Conservation (phyloP, 2,329 filamentous ascomycete genomes). For the Clarireedia homoeocarpa region DNA sequence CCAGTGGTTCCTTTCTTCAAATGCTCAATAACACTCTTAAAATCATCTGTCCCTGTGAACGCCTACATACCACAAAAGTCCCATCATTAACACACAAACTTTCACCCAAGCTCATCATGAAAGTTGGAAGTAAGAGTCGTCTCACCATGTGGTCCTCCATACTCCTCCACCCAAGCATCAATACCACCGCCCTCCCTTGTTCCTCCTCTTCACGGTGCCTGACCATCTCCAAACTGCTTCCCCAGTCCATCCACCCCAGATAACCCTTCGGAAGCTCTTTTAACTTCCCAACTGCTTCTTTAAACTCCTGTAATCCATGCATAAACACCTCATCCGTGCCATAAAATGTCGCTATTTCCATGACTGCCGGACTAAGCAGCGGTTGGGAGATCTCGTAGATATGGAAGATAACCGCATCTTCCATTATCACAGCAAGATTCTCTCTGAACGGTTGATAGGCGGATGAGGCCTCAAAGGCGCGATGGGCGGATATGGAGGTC, state of each 20-base stretch:
- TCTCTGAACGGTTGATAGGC: slow-evolving; percentile 33
- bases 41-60: slow-evolving; percentile 19
- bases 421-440: slow-evolving; percentile 7
- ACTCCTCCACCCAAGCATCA: slow-evolving; percentile 20
- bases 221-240: slow-evolving; percentile 12
- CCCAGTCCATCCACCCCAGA: not conserved
- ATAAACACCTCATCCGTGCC: slow-evolving; percentile 5
- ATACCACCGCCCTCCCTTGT: slow-evolving; percentile 11
- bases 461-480: slow-evolving; percentile 32
- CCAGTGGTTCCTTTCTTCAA: slow-evolving; percentile 6
- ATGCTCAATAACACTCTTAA: slow-evolving; percentile 15
- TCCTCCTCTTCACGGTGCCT: not conserved
- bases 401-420: slow-evolving; percentile 15
- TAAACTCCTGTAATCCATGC: not conserved
- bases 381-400: slow-evolving; percentile 5
- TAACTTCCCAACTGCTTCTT: not conserved
- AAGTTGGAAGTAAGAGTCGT: not conserved
- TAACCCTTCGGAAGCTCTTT: not conserved
- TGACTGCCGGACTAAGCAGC: slow-evolving; percentile 4
- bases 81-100: not conserved
- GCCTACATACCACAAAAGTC: not conserved
- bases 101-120: not conserved
- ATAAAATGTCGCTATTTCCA: slow-evolving; percentile 20
- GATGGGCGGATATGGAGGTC: slow-evolving; percentile 33
- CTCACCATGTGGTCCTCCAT: slow-evolving; percentile 18